These are phyloP conservation scores for Penicillium fimorum DNA, from an alignment of 495 filamentous ascomycete genomes.

Conservation along the genomic window DNA sequence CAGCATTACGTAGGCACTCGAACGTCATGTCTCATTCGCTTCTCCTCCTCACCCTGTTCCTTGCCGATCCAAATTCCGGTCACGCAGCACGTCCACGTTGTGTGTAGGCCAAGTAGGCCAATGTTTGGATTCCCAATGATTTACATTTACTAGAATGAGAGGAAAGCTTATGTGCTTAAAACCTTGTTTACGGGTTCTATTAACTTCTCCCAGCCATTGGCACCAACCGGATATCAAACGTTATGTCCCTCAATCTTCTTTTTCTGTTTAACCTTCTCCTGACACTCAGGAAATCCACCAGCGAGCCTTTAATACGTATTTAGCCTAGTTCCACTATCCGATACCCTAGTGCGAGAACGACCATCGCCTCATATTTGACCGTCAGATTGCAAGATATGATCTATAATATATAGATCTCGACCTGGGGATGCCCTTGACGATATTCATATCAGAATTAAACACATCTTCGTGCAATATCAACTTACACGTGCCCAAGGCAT, in stretches of 20 bases:
- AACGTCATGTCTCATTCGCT: not conserved
- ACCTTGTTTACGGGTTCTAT: not conserved
- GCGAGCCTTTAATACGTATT: too few species aligned
- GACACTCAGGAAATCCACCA: not conserved
- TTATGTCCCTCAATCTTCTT: slow-evolving; percentile 1
- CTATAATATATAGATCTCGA: too few species aligned
- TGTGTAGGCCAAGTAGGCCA: not conserved
- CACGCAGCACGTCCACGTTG: not conserved
- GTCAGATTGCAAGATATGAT: too few species aligned
- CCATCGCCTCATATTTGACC: too few species aligned
- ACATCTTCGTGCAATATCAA: not conserved
- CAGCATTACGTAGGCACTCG: too few species aligned
- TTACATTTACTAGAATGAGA: not conserved
- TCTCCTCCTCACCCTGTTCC: not conserved
- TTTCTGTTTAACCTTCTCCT: not conserved
- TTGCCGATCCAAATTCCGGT: not conserved
- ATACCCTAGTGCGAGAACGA: too few species aligned
- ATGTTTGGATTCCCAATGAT: not conserved
- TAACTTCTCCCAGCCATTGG: not conserved
- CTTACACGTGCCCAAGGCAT: not conserved
- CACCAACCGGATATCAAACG: not conserved
- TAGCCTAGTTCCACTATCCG: too few species aligned
- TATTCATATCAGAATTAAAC: too few species aligned
- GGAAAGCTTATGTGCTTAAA: not conserved
- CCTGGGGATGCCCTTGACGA: too few species aligned